Evolutionary conservation across 495 filamentous ascomycete species (phyloP).

Genomic region (Neurospora intermedia): DNA sequence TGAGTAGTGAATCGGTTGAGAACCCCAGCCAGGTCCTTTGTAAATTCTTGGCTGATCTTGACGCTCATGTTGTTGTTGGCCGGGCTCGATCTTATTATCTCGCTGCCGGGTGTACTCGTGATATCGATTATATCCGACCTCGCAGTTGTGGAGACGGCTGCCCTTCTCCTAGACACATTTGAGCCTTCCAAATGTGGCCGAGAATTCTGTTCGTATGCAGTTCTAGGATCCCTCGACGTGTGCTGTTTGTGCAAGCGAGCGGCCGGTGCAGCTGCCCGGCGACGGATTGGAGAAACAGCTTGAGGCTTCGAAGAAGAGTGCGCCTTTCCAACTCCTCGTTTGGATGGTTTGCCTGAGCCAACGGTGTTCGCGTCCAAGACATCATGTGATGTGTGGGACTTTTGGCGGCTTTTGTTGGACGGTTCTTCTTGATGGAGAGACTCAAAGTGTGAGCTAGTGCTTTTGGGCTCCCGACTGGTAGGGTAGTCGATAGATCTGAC

Average conservation of each 20-base stretch:
- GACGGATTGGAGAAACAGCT: neutral
- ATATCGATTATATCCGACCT: slow-evolving; percentile 2
- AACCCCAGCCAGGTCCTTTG: slow-evolving; percentile 8
- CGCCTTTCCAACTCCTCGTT: neutral
- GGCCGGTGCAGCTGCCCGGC: neutral
- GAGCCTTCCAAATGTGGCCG: slow-evolving; percentile 1
- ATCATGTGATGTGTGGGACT: neutral
- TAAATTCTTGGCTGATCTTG: slow-evolving; percentile 15
- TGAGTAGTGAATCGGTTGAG: slow-evolving; percentile 17
- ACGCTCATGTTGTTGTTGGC: slow-evolving; percentile 1
- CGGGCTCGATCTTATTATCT: slow-evolving; percentile 4
- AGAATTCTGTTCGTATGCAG: neutral
- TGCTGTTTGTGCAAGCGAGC: neutral
- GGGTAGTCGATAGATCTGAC: neutral
- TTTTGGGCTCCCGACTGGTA: neutral
- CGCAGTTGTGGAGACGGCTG: neutral
- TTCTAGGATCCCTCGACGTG: neutral
- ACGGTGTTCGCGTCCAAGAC: neutral
- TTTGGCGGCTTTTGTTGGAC: neutral
- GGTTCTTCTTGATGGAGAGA: neutral
- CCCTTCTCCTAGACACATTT: neutral
- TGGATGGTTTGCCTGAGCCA: neutral
- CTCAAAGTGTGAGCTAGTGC: neutral
- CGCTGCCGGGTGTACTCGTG: neutral
- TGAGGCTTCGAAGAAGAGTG: neutral